phyloP scores from a whole-genome alignment of 352 stramenopile genomes.

The Phytophthora cryptogea region DNA sequence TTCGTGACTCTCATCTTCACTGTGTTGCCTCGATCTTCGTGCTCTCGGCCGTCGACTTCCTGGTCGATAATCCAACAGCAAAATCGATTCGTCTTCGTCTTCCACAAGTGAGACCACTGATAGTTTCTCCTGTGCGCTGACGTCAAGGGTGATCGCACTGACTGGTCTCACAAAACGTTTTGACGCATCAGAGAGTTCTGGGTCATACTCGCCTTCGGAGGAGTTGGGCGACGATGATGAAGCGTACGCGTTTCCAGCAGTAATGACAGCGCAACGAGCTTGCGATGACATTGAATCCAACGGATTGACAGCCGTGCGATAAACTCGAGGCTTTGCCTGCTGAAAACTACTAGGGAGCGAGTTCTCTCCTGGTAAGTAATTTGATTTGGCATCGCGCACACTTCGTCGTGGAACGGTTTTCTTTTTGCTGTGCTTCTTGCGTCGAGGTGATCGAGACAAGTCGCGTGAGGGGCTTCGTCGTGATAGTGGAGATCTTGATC shows the following conservation, averaged over 20 bases:
- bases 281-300: slow-evolving; percentile 34
- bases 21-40: slow-evolving; percentile 4
- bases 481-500: slow-evolving; percentile 7
- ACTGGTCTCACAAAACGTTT: slow-evolving; percentile 1
- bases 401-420: slow-evolving; percentile 4
- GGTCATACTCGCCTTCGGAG: slow-evolving; percentile 9
- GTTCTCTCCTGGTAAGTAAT: slow-evolving; percentile 41
- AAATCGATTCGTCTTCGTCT: slow-evolving; percentile 45
- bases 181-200: neutral
- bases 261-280: slow-evolving; percentile 50
- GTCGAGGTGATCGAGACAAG: slow-evolving; percentile 12
- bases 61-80: slow-evolving; percentile 51
- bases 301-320: slow-evolving; percentile 42
- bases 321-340: slow-evolving; percentile 56
- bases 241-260: slow-evolving; percentile 11
- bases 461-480: slow-evolving; percentile 4
- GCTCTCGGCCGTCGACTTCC: slow-evolving; percentile 15
- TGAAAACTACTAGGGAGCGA: slow-evolving; percentile 69
- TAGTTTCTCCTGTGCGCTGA: slow-evolving; percentile 43
- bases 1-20: slow-evolving; percentile 10
- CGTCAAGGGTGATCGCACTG: slow-evolving; percentile 13
- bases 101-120: slow-evolving; percentile 55
- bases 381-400: slow-evolving; percentile 3
- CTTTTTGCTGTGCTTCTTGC: slow-evolving; percentile 13
- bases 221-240: slow-evolving; percentile 4